Base-by-base conservation (phyloP, 352 stramenopile species). In the Phytophthora podocarpi region DNA sequence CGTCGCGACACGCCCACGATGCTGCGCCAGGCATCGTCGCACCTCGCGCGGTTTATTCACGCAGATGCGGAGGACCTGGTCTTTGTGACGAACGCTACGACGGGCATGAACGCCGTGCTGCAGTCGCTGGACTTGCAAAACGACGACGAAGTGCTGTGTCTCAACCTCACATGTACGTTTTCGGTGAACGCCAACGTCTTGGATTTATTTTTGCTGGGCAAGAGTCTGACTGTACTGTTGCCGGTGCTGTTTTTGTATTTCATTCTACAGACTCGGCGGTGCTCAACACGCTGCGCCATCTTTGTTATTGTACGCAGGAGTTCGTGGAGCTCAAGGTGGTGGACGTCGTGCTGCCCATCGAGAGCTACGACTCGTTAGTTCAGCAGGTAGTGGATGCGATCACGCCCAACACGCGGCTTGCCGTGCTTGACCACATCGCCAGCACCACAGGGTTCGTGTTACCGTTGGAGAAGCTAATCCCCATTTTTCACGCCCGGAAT, bases 301-400 rank as follows among this genome's bases (percentile, higher is more conserved):
- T 95, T 56, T 95, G 86, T 64, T 95, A 92, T 70, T 90, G 76
- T 42, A 95, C 84, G 35, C 86, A 95, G 71, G 86, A 95, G 56
- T 91, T 93, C 36, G 86, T 95, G n/a, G 82, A 93, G 46, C 82
- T 95, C 63, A 93, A 93, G 57, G 86, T 95, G 32, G 86, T 95
- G 31, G 83, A 95, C 37, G 71, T 92, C 0, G 71, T 85, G 50
- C 72, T 95, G 16, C 86, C 86, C 0, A 78, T 95, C 43, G 43
- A 74, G 15, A 90, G 71, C 51, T 90, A 91, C 51, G 83, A 93
- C 43, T 66, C 53, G 31, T 62, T 95, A 24, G 78, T 92, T 42
- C 50, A 92, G 32, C 82, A 89, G 31, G 74, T 95, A n/a, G 73
- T 69, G 1, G 74, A 75, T 26, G 80, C 86, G 10, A 95, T 95